Percentiles rank a stretch among this genome's conserved stretches.
These are phyloP conservation scores for Cryptosporidium meleagridis DNA, from an alignment of 169 alveolate species.

Conservation along the genomic window DNA sequence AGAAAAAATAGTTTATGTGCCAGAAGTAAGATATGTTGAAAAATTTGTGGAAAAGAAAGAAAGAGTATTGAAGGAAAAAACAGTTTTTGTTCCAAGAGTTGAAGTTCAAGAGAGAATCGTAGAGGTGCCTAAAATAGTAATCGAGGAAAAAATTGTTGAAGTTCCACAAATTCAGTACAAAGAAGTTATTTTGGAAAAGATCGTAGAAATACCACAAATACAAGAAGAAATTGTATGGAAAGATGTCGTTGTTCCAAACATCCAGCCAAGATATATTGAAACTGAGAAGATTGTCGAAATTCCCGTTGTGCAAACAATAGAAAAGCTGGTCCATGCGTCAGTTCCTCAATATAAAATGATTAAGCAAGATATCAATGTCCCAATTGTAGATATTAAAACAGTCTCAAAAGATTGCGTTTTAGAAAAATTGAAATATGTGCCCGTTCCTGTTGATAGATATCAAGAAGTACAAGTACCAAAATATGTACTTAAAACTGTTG, in stretches of 20 bases:
- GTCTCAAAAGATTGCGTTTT: constrained; percentile 40
- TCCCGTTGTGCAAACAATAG: constrained; percentile 59
- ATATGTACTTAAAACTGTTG: constrained; percentile 68
- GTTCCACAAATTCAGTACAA: constrained; percentile 66
- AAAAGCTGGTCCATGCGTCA: constrained; percentile 58
- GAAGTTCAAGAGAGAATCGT: constrained; percentile 69
- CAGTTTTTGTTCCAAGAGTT: constrained; percentile 52
- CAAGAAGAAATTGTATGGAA: constrained; percentile 65
- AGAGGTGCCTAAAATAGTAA: constrained; percentile 69
- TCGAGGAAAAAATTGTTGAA: constrained; percentile 57
- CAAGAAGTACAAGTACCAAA: constrained; percentile 74
- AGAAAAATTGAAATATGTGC: constrained; percentile 56
- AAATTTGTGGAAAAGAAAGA: constrained; percentile 48
- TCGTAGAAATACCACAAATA: constrained; percentile 61
- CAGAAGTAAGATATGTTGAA: constrained; percentile 73
- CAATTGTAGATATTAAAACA: constrained; percentile 33
- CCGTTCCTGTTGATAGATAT: constrained; percentile 62
- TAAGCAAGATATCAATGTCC: constrained; percentile 48
- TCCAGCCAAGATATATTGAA: constrained; percentile 60
- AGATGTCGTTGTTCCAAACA: constrained; percentile 67
- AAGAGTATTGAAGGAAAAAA: constrained; percentile 58
- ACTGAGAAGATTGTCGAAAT: constrained; percentile 53
- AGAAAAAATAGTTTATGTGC: constrained; percentile 57
- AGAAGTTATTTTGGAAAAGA: constrained; percentile 55
- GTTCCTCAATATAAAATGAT: constrained; percentile 52